Conservation (phyloP, 2,329 filamentous ascomycete genomes). For the Dendryphion nanum region DNA sequence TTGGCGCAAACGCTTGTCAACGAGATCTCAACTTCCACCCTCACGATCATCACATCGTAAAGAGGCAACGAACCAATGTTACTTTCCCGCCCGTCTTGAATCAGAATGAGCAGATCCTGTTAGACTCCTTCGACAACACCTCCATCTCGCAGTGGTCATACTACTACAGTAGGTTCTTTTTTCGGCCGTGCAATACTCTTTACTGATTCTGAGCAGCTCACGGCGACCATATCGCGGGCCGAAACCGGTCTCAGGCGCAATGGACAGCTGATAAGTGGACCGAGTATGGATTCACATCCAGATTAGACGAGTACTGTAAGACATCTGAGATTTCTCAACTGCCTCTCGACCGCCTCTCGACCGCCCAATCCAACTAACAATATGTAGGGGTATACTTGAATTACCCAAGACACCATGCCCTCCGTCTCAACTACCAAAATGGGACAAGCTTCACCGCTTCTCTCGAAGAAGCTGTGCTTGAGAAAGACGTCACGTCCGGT, state of each 20-base stretch:
- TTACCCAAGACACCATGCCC: constrained; percentile 37
- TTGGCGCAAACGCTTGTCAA: constrained; percentile 35
- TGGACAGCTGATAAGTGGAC: constrained; percentile 40
- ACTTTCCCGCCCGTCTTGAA: constrained; percentile 35
- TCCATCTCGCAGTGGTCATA: constrained; percentile 40
- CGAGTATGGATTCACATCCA: constrained; percentile 35
- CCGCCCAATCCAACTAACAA: too few species aligned
- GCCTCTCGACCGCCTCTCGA: too few species aligned
- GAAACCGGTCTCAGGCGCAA: constrained; percentile 39
- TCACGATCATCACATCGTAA: constrained; percentile 15
- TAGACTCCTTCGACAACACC: constrained; percentile 42
- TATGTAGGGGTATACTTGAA: constrained; percentile 30
- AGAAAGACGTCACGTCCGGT: constrained; percentile 33
- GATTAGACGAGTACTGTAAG: constrained; percentile 37
- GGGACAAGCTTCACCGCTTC: constrained; percentile 30
- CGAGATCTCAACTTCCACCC: constrained; percentile 25
- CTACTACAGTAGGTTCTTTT: constrained; percentile 33
- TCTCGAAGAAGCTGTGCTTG: constrained; percentile 33
- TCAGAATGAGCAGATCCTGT: constrained; percentile 38
- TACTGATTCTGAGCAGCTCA: too few species aligned
- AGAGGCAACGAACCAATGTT: constrained; percentile 21
- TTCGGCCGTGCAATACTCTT: too few species aligned
- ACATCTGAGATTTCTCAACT: too few species aligned
- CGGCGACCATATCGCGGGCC: constrained; percentile 32
- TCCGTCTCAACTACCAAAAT: constrained; percentile 33